Percentiles rank a stretch among this genome's conserved stretches.
Conservation (phyloP, 1,284 basidiomycete genomes). For the Pseudozyma pruni region DNA sequence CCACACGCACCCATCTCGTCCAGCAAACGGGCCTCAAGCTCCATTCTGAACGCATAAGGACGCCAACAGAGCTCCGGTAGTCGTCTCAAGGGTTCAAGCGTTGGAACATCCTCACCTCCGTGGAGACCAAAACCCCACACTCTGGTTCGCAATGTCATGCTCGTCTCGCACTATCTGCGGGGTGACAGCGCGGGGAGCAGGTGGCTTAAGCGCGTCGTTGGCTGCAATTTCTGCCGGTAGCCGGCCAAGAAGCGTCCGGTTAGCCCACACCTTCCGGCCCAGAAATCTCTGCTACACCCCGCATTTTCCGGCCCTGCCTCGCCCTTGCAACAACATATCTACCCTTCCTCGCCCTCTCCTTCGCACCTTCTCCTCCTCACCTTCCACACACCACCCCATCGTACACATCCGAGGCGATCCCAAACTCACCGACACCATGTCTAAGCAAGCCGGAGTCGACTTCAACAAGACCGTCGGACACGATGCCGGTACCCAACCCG, state of each 20-base stretch:
- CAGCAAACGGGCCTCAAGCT: no score
- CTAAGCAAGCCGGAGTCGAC: slow-evolving; percentile 41
- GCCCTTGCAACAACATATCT: neutral
- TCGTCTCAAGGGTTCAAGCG: no score
- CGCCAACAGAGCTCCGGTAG: no score
- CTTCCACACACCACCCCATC: slow-evolving; percentile 17
- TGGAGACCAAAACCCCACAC: no score
- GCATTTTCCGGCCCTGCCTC: slow-evolving; percentile 11
- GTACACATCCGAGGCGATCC: slow-evolving; percentile 28
- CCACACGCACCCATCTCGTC: no score
- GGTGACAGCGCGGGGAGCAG: neutral
- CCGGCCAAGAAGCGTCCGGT: slow-evolving; percentile 18
- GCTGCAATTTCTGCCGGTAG: slow-evolving; percentile 17
- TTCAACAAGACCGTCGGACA: slow-evolving; percentile 63
- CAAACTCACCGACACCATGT: slow-evolving; percentile 10
- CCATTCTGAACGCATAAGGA: no score
- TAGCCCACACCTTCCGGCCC: neutral
- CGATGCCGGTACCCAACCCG: slow-evolving; percentile 59
- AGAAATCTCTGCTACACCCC: slow-evolving; percentile 9
- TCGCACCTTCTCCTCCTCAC: slow-evolving; percentile 4
- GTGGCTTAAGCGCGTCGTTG: slow-evolving; percentile 22
- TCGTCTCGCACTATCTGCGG: neutral
- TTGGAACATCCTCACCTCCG: no score
- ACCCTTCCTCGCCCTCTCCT: neutral
- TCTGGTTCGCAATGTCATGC: no score